These are phyloP conservation scores for Chytriomyces hyalinus DNA, from an alignment of 192 early-diverging fungal genomes.

Conservation along the genomic window DNA sequence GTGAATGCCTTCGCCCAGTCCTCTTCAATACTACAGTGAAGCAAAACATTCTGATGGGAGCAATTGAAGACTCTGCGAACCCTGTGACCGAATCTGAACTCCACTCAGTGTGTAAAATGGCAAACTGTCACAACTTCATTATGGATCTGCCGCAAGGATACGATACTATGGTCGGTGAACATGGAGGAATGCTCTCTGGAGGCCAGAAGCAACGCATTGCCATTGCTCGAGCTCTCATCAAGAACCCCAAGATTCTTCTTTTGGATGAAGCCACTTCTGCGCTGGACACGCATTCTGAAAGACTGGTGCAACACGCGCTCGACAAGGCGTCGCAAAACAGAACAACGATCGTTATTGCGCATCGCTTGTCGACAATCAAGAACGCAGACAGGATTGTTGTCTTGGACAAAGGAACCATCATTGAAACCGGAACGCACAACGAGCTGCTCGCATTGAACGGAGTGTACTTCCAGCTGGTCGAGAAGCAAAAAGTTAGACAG, in stretches of 20 bases:
- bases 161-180: slow-evolving; percentile 85
- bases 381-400: slow-evolving; percentile 80
- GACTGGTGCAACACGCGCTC: slow-evolving; percentile 55
- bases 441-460: slow-evolving; percentile 64
- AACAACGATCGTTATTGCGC: slow-evolving; percentile 92
- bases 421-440: slow-evolving; percentile 83
- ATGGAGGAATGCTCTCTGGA: slow-evolving; percentile 70
- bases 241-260: slow-evolving; percentile 81
- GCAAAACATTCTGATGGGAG: slow-evolving; percentile 77
- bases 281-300: slow-evolving; percentile 59
- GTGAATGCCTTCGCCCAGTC: slow-evolving; percentile 38
- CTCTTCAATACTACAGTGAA: slow-evolving; percentile 77
- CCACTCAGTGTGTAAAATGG: slow-evolving; percentile 56
- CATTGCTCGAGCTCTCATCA: slow-evolving; percentile 90
- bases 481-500: slow-evolving; percentile 65
- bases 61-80: slow-evolving; percentile 63
- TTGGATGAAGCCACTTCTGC: slow-evolving; percentile 66
- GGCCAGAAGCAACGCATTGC: slow-evolving; percentile 93
- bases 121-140: slow-evolving; percentile 79
- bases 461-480: slow-evolving; percentile 72
- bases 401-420: slow-evolving; percentile 55
- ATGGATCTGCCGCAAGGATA: slow-evolving; percentile 75
- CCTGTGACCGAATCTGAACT: slow-evolving; percentile 52
- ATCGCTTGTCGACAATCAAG: slow-evolving; percentile 87
- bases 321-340: slow-evolving; percentile 56